Conservation (phyloP, 1,284 basidiomycete genomes). For the Ceratobasidium sp. region DNA sequence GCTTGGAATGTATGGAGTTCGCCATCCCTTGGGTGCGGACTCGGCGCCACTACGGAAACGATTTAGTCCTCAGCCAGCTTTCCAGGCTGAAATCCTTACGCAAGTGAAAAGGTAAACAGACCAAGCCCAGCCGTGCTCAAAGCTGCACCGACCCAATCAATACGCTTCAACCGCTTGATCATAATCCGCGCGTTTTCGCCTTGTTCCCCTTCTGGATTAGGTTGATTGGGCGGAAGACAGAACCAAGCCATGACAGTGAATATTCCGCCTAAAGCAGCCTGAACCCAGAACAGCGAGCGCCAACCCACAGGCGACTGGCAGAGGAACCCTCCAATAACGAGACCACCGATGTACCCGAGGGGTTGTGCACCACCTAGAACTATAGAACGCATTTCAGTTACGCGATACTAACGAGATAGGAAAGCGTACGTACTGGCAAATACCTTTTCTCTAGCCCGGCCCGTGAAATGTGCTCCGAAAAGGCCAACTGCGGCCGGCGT, state of each 20-base stretch:
- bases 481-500: constrained; percentile 47
- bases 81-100: constrained; percentile 2
- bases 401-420: background rate
- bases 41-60: constrained; percentile 45
- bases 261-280: constrained; percentile 34
- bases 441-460: constrained; percentile 45
- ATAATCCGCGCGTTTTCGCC: constrained; percentile 34
- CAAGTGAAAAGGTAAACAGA: constrained; percentile 48
- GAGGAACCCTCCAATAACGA: constrained; percentile 48
- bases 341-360: constrained; percentile 47
- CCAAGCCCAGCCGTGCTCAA: constrained; percentile 42
- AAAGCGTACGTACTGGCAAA: constrained; percentile 34
- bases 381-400: background rate
- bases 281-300: constrained; percentile 45
- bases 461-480: constrained; percentile 45
- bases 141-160: constrained; percentile 47
- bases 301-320: constrained; percentile 41
- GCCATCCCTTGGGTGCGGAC: constrained; percentile 48
- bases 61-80: background rate
- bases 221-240: constrained; percentile 41
- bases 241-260: constrained; percentile 34
- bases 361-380: constrained; percentile 48
- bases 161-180: constrained; percentile 38
- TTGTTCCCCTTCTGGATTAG: constrained; percentile 36
- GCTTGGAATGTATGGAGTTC: constrained; percentile 47